A percentile compares a stretch with the other conserved stretches of the same genome.
These are phyloP conservation scores for Alternaria gansuensis DNA, from an alignment of 2,329 filamentous ascomycete species.

Conservation along the genomic window DNA sequence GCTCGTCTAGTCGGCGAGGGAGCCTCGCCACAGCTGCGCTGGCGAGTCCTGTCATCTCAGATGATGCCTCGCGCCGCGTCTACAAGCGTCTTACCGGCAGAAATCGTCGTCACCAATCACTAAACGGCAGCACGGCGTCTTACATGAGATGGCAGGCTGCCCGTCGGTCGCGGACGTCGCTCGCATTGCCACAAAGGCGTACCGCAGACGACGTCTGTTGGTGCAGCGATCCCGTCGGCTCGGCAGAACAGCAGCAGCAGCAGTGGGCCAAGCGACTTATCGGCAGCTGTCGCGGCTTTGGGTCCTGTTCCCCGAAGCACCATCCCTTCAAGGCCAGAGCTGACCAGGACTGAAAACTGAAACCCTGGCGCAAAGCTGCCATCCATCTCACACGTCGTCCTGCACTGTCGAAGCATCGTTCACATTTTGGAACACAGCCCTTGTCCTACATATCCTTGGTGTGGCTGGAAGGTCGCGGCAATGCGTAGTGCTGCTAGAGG, in stretches of 20 bases:
- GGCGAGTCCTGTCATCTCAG: constrained; percentile 11
- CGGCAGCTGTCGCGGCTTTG: constrained; percentile 28
- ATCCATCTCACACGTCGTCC: neutral
- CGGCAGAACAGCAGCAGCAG: constrained; percentile 15
- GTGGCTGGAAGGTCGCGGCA: neutral
- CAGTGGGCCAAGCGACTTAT: constrained; percentile 21
- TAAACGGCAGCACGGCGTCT: constrained; percentile 17
- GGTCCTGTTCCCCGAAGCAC: constrained; percentile 28
- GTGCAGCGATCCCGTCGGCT: constrained; percentile 31
- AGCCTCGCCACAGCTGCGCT: constrained; percentile 7
- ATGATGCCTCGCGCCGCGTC: constrained; percentile 19
- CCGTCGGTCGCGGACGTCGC: constrained; percentile 13
- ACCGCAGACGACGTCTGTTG: constrained; percentile 23
- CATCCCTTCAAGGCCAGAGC: neutral
- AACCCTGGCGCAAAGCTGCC: constrained; percentile 17
- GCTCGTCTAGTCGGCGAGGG: constrained; percentile 21
- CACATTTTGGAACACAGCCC: neutral
- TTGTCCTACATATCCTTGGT: neutral
- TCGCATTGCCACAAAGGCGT: constrained; percentile 8
- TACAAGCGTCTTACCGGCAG: constrained; percentile 18
- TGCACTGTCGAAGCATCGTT: constrained; percentile 1
- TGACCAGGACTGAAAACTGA: constrained; percentile 6
- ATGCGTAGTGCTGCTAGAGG: neutral
- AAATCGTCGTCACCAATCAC: constrained; percentile 17
- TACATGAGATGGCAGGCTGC: constrained; percentile 22